A percentile compares a stretch with the other conserved stretches of the same genome.
Conservation (phyloP, 2,329 filamentous ascomycete species). For the Coniochaeta hoffmannii region DNA sequence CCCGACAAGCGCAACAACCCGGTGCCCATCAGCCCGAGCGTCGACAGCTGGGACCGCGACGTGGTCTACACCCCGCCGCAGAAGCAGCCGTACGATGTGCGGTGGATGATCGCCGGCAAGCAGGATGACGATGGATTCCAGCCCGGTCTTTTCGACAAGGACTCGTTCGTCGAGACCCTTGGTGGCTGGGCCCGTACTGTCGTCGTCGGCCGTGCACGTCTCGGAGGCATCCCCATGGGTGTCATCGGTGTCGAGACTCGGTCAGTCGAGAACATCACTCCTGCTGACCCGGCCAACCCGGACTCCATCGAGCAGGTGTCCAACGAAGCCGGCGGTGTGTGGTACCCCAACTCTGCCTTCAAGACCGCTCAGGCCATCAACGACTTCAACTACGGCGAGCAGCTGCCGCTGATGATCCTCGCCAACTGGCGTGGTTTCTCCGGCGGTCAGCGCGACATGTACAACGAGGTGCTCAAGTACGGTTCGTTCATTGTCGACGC, state of each 20-base stretch:
- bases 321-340: slow-evolving; percentile 95
- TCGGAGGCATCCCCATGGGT: slow-evolving; percentile 96
- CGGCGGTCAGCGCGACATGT: slow-evolving; percentile 98
- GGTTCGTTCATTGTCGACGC: slow-evolving; percentile 98
- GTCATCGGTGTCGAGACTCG: slow-evolving; percentile 96
- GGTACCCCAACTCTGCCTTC: slow-evolving; percentile 99
- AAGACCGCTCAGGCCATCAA: slow-evolving; percentile 98
- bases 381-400: slow-evolving; percentile 98
- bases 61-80: slow-evolving; percentile 74
- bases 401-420: slow-evolving; percentile 96
- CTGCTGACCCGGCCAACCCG: slow-evolving; percentile 94
- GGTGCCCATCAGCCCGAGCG: slow-evolving; percentile 81
- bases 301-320: slow-evolving; percentile 95
- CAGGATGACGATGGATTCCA: slow-evolving; percentile 81
- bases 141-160: slow-evolving; percentile 89
- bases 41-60: slow-evolving; percentile 89
- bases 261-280: slow-evolving; percentile 92
- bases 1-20: slow-evolving; percentile 92
- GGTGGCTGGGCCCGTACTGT: slow-evolving; percentile 97
- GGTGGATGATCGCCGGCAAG: slow-evolving; percentile 87
- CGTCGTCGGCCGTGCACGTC: slow-evolving; percentile 89
- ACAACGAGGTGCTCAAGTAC: slow-evolving; percentile 99
- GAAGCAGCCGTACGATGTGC: slow-evolving; percentile 84
- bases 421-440: slow-evolving; percentile 99
- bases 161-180: slow-evolving; percentile 93